A percentile compares a stretch with the other conserved stretches of the same genome.
phyloP scores from a whole-genome alignment of 331 rosid genomes.

The Prunus yedoensis region DNA sequence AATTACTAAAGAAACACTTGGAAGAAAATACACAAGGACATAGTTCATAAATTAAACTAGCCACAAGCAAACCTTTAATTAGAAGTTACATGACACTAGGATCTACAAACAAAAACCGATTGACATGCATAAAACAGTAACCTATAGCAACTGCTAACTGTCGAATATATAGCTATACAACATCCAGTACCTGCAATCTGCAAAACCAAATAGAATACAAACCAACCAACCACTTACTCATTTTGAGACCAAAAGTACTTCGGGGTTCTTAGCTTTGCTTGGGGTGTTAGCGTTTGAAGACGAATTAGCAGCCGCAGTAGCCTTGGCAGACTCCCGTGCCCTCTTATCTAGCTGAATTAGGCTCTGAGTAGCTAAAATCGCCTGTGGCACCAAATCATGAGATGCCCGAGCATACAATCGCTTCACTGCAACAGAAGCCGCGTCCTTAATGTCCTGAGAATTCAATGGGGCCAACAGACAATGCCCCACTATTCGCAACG shows the following conservation, averaged over 20 bases:
- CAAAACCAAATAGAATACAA: constrained; percentile 22
- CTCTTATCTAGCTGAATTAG: constrained; percentile 86
- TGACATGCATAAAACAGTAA: constrained; percentile 35
- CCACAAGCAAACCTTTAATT: not conserved
- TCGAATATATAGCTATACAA: constrained; percentile 44
- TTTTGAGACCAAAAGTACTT: constrained; percentile 81
- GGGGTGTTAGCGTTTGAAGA: constrained; percentile 79
- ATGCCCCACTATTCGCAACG: constrained; percentile 84
- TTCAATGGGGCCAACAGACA: constrained; percentile 84
- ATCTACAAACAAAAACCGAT: constrained; percentile 21
- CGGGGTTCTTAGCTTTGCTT: constrained; percentile 82
- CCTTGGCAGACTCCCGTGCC: constrained; percentile 44
- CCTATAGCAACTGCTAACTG: constrained; percentile 33
- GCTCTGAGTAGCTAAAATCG: constrained; percentile 80
- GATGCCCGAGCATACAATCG: constrained; percentile 76
- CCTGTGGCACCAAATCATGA: constrained; percentile 92
- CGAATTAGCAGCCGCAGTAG: constrained; percentile 29
- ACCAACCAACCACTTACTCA: constrained; percentile 32
- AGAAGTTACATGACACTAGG: not conserved
- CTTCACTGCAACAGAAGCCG: constrained; percentile 63
- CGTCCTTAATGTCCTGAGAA: constrained; percentile 71
- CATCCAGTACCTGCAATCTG: constrained; percentile 29
- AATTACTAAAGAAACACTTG: not conserved
- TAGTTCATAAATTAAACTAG: not conserved
- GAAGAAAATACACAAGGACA: not conserved